Conservation (phyloP, 768 basidiomycete species). For the Pholiota molesta region DNA sequence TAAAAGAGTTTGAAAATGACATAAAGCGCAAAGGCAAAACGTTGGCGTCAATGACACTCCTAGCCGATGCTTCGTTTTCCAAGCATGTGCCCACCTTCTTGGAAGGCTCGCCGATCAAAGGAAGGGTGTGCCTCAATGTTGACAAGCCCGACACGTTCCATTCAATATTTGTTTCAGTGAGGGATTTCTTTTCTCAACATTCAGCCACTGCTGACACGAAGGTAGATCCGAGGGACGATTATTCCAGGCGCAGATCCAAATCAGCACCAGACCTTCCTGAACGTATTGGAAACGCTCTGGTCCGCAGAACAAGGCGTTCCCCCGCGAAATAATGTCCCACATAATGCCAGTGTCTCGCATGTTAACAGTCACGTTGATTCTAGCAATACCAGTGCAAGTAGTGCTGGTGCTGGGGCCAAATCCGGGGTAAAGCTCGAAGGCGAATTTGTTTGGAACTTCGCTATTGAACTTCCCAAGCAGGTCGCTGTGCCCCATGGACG, state of each 20-base stretch:
- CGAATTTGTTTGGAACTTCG: constrained; percentile 3
- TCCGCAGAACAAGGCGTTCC: constrained; percentile 33
- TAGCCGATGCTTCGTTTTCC: constrained; percentile 43
- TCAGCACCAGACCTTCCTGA: constrained; percentile 38
- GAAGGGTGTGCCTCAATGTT: constrained; percentile 37
- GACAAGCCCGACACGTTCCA: constrained; percentile 47
- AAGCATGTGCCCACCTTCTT: constrained; percentile 37
- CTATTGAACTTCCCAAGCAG: neutral
- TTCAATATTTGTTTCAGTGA: constrained; percentile 51
- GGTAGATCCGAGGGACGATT: constrained; percentile 16
- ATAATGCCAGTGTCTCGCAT: neutral
- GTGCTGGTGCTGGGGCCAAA: neutral
- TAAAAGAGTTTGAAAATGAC: constrained; percentile 32
- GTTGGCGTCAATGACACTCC: constrained; percentile 50
- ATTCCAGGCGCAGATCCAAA: constrained; percentile 26
- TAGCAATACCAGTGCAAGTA: constrained; percentile 3
- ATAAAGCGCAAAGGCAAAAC: constrained; percentile 35
- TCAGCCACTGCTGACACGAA: neutral
- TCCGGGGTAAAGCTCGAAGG: neutral
- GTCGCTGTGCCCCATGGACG: neutral
- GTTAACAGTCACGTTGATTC: neutral
- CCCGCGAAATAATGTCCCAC: neutral
- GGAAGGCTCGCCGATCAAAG: constrained; percentile 36
- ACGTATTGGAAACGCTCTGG: constrained; percentile 39
- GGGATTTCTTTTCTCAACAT: constrained; percentile 20